Conservation (phyloP, 768 basidiomycete species). For the Amanita molliuscula region DNA sequence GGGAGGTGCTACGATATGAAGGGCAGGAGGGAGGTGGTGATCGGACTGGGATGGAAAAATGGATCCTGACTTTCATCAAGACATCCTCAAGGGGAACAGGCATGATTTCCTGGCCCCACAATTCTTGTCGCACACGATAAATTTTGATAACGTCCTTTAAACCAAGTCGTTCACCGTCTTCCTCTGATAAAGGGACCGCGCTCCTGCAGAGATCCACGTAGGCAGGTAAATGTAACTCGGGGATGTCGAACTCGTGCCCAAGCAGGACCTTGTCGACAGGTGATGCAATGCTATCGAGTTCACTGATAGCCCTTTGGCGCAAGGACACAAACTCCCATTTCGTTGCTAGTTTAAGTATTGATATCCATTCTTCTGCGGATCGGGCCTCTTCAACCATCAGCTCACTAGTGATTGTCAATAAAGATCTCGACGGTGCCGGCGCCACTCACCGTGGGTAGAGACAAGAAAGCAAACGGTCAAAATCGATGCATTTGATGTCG, state of each 20-base stretch:
- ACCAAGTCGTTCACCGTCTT: conserved; percentile 2
- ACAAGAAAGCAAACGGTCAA: conserved; percentile 2
- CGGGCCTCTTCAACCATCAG: neutral
- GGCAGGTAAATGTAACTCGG: neutral
- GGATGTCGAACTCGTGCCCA: neutral
- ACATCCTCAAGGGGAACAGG: neutral
- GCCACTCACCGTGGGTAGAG: neutral
- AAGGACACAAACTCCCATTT: conserved; percentile 7
- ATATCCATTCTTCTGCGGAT: conserved; percentile 2
- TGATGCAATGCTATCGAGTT: neutral
- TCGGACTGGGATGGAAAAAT: neutral
- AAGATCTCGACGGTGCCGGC: neutral
- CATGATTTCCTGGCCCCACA: neutral
- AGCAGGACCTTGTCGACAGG: conserved; percentile 4
- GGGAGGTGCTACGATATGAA: neutral
- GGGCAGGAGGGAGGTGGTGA: neutral
- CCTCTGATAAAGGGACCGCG: neutral
- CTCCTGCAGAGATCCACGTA: conserved; percentile 4
- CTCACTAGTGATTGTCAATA: neutral
- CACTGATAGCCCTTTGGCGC: neutral
- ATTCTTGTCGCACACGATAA: conserved; percentile 5
- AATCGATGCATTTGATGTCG: neutral
- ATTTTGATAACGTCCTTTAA: conserved; percentile 3
- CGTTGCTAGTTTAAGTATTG: neutral
- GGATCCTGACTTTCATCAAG: neutral